Evolutionary conservation across 1,139 yeast genomes (phyloP).

Genomic region (Zygosaccharomyces pseudobailii): DNA sequence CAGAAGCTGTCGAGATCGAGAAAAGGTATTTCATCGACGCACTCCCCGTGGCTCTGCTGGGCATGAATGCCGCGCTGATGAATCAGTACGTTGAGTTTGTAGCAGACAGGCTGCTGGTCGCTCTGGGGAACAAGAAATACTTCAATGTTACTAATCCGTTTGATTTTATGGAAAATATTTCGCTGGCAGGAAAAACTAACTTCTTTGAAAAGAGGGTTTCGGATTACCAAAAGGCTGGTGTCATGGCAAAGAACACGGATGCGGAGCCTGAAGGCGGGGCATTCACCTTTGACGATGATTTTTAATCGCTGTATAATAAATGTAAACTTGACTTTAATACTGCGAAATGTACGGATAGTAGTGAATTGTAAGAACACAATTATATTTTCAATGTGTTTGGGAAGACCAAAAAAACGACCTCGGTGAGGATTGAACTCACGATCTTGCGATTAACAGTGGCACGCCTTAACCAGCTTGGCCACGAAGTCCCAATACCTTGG

Average conservation of each 20-base stretch:
- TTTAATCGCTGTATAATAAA: conserved; percentile 30
- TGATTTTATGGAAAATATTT: conserved; percentile 97
- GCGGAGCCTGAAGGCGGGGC: conserved; percentile 41
- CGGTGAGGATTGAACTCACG: conserved; percentile 22
- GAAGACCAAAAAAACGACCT: conserved; percentile 12
- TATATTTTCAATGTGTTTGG: not conserved
- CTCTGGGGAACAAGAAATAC: conserved; percentile 85
- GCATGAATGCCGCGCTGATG: conserved; percentile 91
- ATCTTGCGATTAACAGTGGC: conserved; percentile 22
- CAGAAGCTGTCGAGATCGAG: conserved; percentile 94
- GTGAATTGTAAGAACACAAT: not conserved
- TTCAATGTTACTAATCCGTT: conserved; percentile 91
- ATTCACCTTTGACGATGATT: conserved; percentile 49
- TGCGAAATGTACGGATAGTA: not conserved
- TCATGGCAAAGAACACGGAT: conserved; percentile 60
- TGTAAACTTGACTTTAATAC: conserved; percentile 2
- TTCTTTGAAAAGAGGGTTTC: conserved; percentile 98
- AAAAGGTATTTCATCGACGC: conserved; percentile 93
- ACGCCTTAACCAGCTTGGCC: conserved; percentile 23
- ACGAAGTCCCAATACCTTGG: conserved; percentile 19
- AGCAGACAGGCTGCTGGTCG: conserved; percentile 87
- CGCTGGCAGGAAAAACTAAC: conserved; percentile 96
- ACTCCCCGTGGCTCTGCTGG: conserved; percentile 82
- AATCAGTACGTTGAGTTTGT: conserved; percentile 96
- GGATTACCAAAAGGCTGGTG: conserved; percentile 99